Evolutionary conservation across 2,329 filamentous ascomycete species (phyloP).

Genomic region (Aspergillus transmontanensis): DNA sequence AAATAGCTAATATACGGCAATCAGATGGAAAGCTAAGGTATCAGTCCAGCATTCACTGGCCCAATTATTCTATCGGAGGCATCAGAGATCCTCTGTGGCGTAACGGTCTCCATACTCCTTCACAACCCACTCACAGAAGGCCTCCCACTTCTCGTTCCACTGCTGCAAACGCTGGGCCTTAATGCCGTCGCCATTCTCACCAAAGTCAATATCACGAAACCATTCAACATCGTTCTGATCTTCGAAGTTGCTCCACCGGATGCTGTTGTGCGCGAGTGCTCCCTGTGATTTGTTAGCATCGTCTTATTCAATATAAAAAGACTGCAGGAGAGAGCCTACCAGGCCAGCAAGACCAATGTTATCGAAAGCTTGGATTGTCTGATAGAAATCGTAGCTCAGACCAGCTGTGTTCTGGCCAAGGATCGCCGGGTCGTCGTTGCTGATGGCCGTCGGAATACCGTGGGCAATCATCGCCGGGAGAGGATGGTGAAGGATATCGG

Average conservation of each 20-base stretch:
- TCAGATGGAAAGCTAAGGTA: neutral
- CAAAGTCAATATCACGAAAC: conserved; percentile 71
- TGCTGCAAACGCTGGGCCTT: conserved; percentile 72
- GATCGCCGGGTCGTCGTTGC: conserved; percentile 89
- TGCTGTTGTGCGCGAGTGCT: conserved; percentile 80
- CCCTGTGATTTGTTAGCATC: conserved; percentile 11
- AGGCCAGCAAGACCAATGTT: conserved; percentile 86
- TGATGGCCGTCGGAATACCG: conserved; percentile 77
- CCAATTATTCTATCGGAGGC: neutral
- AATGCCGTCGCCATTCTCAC: conserved; percentile 66
- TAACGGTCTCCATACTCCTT: conserved; percentile 23
- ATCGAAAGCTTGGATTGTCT: conserved; percentile 85
- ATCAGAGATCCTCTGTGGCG: neutral
- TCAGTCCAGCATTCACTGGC: neutral
- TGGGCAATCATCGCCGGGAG: conserved; percentile 80
- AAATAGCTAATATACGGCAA: neutral
- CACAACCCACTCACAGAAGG: conserved; percentile 85
- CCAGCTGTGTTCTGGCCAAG: conserved; percentile 78
- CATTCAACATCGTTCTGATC: conserved; percentile 72
- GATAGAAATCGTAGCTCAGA: conserved; percentile 91
- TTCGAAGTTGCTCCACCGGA: conserved; percentile 83
- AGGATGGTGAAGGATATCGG: conserved; percentile 73
- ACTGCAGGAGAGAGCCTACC: conserved; percentile 48
- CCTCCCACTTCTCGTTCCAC: conserved; percentile 81
- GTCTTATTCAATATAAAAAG: neutral